A percentile compares a stretch with the other conserved stretches of the same genome.
Evolutionary conservation across 148 eudicot species (phyloP).

Genomic region (Cornus florida): DNA sequence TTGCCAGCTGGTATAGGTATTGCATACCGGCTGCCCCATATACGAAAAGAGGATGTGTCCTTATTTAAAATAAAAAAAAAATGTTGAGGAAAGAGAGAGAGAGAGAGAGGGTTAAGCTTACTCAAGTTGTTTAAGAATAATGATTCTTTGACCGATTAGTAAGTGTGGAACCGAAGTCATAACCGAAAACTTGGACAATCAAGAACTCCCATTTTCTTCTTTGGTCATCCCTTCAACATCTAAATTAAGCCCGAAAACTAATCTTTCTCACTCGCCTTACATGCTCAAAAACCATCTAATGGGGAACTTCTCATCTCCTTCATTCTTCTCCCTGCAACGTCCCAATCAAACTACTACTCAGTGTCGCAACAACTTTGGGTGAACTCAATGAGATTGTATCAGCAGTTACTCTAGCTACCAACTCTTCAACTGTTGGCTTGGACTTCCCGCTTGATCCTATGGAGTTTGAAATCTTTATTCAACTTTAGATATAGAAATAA

Average conservation of each 20-base stretch:
- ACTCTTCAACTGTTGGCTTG: conserved; percentile 24
- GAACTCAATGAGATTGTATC: conserved; percentile 30
- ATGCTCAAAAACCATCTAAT: neutral
- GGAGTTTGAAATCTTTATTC: conserved; percentile 20
- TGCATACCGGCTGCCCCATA: too few species aligned
- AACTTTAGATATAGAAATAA: neutral
- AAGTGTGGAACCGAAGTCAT: neutral
- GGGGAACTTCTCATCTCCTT: conserved; percentile 2
- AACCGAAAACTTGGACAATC: conserved; percentile 18
- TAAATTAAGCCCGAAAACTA: neutral
- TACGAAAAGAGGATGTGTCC: too few species aligned
- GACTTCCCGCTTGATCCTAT: conserved; percentile 19
- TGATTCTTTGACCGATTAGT: too few species aligned
- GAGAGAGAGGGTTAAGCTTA: too few species aligned
- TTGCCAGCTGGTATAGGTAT: too few species aligned
- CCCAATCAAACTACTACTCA: conserved; percentile 12
- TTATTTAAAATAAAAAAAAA: too few species aligned
- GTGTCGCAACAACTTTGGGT: conserved; percentile 16
- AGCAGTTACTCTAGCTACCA: conserved; percentile 19
- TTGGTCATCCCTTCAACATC: conserved; percentile 27
- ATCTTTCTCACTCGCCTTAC: neutral
- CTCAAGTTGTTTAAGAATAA: too few species aligned
- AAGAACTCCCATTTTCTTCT: conserved; percentile 4
- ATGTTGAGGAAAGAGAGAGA: too few species aligned
- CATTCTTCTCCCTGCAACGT: conserved; percentile 16